Percentiles rank a stretch among this genome's conserved stretches.
Conservation (phyloP, 306 rosid genomes). For the Ammopiptanthus mongolicus region DNA sequence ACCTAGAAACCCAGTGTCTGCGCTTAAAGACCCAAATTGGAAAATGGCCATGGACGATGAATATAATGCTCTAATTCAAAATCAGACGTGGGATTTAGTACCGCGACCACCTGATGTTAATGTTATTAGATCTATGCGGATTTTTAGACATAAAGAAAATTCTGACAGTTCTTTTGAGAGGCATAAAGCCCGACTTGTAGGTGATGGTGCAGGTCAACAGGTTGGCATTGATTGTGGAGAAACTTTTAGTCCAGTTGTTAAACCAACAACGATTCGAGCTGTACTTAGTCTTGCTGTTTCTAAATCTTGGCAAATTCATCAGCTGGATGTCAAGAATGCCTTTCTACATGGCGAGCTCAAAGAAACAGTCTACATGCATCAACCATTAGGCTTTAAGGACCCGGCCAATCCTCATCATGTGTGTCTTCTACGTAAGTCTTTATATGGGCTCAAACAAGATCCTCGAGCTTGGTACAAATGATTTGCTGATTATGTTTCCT, state of each 20-base stretch:
- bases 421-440: too few species aligned
- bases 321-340: too few species aligned
- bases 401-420: too few species aligned
- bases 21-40: neutral
- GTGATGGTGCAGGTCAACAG: neutral
- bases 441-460: too few species aligned
- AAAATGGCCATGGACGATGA: neutral
- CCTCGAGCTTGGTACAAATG: too few species aligned
- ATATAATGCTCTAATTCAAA: neutral
- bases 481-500: too few species aligned
- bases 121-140: neutral
- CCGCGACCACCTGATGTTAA: neutral
- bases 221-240: neutral
- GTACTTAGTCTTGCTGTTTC: neutral
- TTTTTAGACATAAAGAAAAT: neutral
- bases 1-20: neutral
- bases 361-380: too few species aligned
- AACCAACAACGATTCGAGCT: neutral
- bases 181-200: too few species aligned
- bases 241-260: neutral
- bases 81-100: neutral
- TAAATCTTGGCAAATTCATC: neutral
- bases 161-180: neutral
- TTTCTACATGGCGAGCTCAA: too few species aligned
- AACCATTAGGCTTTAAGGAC: too few species aligned